phyloP scores from a whole-genome alignment of 169 alveolate genomes.

The Eimeria necatrix region DNA sequence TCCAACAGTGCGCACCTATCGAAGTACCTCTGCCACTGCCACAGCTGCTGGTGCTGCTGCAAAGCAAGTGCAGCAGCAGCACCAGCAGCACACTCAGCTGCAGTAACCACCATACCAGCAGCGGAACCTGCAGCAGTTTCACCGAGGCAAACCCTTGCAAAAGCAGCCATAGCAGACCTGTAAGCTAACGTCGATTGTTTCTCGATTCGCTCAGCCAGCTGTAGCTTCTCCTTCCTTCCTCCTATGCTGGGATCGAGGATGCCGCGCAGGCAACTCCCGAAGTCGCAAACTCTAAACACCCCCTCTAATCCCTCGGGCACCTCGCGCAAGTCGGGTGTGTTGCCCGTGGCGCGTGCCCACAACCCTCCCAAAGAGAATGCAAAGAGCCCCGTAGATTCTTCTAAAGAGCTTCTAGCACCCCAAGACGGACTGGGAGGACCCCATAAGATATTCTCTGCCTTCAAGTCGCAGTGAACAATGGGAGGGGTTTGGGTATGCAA shows the following conservation, averaged over 20 bases:
- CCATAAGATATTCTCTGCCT: slow-evolving; percentile 90
- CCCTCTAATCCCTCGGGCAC: neutral
- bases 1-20: no score
- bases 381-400: no score
- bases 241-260: slow-evolving; percentile 36
- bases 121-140: neutral
- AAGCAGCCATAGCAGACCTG: slow-evolving; percentile 72
- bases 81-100: slow-evolving; percentile 1
- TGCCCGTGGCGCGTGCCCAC: neutral
- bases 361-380: neutral
- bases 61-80: neutral
- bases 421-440: neutral
- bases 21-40: neutral
- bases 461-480: slow-evolving; percentile 92
- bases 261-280: slow-evolving; percentile 88
- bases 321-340: neutral
- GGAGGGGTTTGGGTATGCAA: slow-evolving; percentile 84
- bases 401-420: no score
- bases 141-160: neutral
- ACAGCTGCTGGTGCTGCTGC: neutral
- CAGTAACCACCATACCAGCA: neutral
- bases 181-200: slow-evolving; percentile 91
- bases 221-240: slow-evolving; percentile 78
- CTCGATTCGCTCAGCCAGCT: slow-evolving; percentile 87
- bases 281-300: slow-evolving; percentile 90